Conservation (phyloP, 129 eudicot genomes). For the Centrapalus pauciflorus region DNA sequence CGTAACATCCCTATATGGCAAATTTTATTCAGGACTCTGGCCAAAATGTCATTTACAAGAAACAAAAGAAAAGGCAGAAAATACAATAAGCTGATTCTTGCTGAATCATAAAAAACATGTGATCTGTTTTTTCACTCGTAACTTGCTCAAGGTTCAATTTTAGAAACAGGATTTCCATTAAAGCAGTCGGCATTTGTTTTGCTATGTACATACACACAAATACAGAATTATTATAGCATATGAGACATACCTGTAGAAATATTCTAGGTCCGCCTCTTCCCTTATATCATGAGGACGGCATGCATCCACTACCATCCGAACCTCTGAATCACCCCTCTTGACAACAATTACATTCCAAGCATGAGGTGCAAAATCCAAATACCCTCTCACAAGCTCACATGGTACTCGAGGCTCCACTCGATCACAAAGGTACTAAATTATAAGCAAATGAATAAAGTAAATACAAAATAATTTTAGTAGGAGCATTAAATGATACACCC, state of each 20-base stretch:
- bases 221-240: neutral
- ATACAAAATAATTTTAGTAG: conserved; percentile 8
- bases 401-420: conserved; percentile 89
- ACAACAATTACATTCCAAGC: conserved; percentile 90
- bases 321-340: conserved; percentile 61
- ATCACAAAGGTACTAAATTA: conserved; percentile 81
- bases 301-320: conserved; percentile 93
- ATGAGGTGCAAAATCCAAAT: conserved; percentile 88
- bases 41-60: neutral
- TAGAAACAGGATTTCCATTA: neutral
- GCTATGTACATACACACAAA: neutral
- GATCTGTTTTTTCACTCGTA: neutral
- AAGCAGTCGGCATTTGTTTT: neutral
- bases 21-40: neutral
- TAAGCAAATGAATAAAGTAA: conserved; percentile 8
- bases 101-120: neutral
- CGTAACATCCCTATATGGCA: neutral
- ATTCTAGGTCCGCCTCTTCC: conserved; percentile 84
- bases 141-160: neutral
- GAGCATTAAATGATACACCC: neutral
- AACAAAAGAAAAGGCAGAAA: neutral
- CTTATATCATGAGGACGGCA: conserved; percentile 92
- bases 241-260: conserved; percentile 57
- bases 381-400: conserved; percentile 98
- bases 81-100: neutral